Base-by-base conservation (phyloP, 2,329 filamentous ascomycete genomes). In the Xylaria sp. region DNA sequence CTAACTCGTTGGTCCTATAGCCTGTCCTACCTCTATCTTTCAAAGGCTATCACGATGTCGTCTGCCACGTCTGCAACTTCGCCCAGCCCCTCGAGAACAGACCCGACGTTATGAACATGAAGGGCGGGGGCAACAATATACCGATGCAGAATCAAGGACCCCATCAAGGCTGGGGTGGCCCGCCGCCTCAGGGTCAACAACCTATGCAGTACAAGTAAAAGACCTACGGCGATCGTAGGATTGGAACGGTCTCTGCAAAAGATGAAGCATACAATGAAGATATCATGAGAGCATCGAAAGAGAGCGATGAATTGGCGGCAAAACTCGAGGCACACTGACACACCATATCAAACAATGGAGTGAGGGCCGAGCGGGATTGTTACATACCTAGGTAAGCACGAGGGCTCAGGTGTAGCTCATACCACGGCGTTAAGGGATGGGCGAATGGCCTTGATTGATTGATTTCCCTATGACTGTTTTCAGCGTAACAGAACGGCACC, bases 11-110 rank as follows among this genome's bases (percentile, higher is more conserved):
- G 48, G 31, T 64, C 46, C 3, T 69, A 25, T 7, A 91, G 87
- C 92, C 92, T 58, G 80, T 94, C 55, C 84, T 94, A 31, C 92
- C 92, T 0, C 90, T 94, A 76, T 90, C 88, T 55, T 83, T 90
- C 72, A 85, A 88, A 67, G 89, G 88, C 64, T 90, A 91, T 80
- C 84, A 90, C 74, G 91, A 94, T 76, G 86, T 95, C 65, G 83
- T 85, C 68, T 95, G 92, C 83, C 86, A 89, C 76, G 89, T 94
- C 79, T 95, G 92, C 86, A 89, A 91, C 78, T 94, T 93, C 78
- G 86, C 88, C 72, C 91, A 94, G 78, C 88, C 89, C 10, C 84
- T 91, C 64, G 83, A 87, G 72, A 83, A 86, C 74, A 82, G 88
- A 15, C 86, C 82, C 13, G 88, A 90, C 69, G 86, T 89, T 58